These are phyloP conservation scores for Sinapis alba DNA, from an alignment of 441 rosid species.

Conservation along the genomic window DNA sequence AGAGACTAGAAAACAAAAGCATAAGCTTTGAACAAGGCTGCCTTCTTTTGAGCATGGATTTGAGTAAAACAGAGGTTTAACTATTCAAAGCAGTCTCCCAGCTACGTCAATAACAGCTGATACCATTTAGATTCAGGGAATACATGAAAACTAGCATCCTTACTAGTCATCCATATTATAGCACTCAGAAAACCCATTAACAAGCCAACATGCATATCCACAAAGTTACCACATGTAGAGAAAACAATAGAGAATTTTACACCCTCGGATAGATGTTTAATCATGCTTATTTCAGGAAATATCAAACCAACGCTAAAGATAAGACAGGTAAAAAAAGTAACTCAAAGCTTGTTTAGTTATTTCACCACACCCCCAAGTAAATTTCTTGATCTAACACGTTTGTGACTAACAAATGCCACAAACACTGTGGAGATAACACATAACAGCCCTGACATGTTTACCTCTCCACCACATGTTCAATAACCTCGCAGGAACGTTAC, in stretches of 20 bases:
- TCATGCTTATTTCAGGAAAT: not conserved
- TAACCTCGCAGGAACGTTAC: constrained; percentile 3
- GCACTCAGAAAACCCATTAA: not conserved
- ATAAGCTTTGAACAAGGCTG: constrained; percentile 9
- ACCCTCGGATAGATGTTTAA: not conserved
- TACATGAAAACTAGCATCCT: constrained; percentile 2
- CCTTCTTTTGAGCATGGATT: constrained; percentile 21
- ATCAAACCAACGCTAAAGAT: constrained; percentile 12
- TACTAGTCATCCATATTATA: not conserved
- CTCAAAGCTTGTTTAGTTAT: not conserved
- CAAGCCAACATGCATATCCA: not conserved
- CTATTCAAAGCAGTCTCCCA: not conserved
- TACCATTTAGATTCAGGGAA: not conserved
- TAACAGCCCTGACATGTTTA: not conserved
- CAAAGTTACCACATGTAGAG: constrained; percentile 4
- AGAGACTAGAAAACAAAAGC: not conserved
- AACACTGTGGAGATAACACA: not conserved
- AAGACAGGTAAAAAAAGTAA: not conserved
- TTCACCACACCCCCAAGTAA: not conserved
- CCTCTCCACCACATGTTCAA: constrained; percentile 19
- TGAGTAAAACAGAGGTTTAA: not conserved
- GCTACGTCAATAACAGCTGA: not conserved
- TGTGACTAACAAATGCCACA: not conserved
- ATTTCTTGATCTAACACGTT: not conserved
- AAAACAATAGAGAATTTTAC: not conserved